Evolutionary conservation across 2,329 filamentous ascomycete species (phyloP), one percentile per base, ranked within the genome.

Genomic region (Xylaria sp.): DNA sequence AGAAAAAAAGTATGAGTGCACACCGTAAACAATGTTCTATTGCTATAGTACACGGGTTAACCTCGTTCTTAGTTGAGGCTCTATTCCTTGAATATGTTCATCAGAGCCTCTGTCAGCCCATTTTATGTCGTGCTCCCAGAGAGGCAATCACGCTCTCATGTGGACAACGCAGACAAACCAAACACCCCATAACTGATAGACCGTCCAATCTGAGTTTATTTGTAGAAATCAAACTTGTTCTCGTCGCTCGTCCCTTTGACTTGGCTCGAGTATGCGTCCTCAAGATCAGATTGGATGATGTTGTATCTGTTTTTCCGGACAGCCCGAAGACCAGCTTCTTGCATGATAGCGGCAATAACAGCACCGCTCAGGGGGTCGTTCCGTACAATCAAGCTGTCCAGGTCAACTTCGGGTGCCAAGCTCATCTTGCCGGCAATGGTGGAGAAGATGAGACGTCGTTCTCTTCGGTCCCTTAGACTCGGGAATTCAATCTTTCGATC

Each of bases 401-500:
- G 86, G 80, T 99, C 96, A 64, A 98, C 96, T 81, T 99, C 96
- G 55, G 96, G 96, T 13, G 94, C 94, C 75, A 99, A 84, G 74
- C 93, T 97, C 96, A 99, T 99, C 87, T 97, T 98, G 76, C 90
- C 85, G 16, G 96, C 95, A 78, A 99, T 97, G n/a, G 96, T 99
- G 67, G 88, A 90, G 87, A 99, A 99, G 81, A 99, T 99, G 77
- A 99, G 88, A 61, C 96, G 92, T 75, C 96, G 91, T 86, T 99
- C 96, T 78, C 96, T 91, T 75, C 96, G 91, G 80, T 99, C 96
- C 73, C 94, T 90, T 72, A 99, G 88, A 69, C 89, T 94, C n/a
- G 96, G 96, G 82, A 99, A 99, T 82, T 99, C 96, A 74, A 99
- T 99, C 87, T 99, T 99, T 79, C 96, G 89, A 82, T 99, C 96